Conservation (phyloP, 768 basidiomycete genomes). For the Rhodocollybia butyracea region DNA sequence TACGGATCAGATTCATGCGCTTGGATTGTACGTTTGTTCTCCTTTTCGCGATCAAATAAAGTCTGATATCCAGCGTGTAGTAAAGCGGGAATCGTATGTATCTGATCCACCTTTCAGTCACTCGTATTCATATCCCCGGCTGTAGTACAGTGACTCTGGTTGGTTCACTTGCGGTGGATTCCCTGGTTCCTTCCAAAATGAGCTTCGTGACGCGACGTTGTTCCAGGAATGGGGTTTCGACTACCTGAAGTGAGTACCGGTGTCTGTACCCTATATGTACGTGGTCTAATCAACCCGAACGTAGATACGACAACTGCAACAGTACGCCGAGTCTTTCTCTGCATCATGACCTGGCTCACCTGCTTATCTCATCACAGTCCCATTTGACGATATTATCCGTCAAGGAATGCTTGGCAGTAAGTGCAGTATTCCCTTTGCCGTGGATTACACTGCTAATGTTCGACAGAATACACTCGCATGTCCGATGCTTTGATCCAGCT, state of each 20-base stretch:
- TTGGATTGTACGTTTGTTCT: conserved; percentile 51
- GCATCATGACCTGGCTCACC: background rate
- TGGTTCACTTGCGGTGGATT: conserved; percentile 69
- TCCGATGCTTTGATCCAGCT: conserved; percentile 53
- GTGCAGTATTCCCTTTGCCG: conserved; percentile 15
- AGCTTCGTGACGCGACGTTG: conserved; percentile 49
- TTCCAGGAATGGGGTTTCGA: conserved; percentile 69
- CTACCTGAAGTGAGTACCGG: conserved; percentile 54
- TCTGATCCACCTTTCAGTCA: background rate
- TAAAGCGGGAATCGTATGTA: conserved; percentile 40
- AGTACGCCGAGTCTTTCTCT: conserved; percentile 28
- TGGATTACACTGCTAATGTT: background rate
- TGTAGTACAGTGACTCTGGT: conserved; percentile 57
- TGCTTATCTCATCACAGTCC: conserved; percentile 35
- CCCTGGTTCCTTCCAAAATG: conserved; percentile 62
- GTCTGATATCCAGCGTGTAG: conserved; percentile 18
- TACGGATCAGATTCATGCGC: conserved; percentile 50
- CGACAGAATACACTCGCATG: conserved; percentile 57
- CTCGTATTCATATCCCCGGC: background rate
- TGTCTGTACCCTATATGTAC: background rate
- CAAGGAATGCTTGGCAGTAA: conserved; percentile 53
- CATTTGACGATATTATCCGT: conserved; percentile 55
- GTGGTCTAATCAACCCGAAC: background rate
- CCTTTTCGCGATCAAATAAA: background rate
- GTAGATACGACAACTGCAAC: conserved; percentile 51